Percentiles rank a stretch among this genome's conserved stretches.
Conservation (phyloP, 2,329 filamentous ascomycete species). For the Aaosphaeria pasadenensis region DNA sequence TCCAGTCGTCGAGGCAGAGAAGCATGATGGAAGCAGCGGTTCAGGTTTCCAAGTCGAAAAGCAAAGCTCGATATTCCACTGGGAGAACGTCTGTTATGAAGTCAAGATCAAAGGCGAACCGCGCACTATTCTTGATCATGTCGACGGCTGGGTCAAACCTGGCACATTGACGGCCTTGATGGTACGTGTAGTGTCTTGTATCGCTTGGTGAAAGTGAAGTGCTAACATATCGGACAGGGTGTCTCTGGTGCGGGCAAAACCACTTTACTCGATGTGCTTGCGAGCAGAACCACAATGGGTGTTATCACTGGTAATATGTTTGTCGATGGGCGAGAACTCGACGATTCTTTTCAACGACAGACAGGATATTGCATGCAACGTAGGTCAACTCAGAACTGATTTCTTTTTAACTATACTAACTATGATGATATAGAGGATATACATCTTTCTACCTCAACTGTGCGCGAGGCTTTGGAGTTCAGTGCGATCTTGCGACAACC, state of each 20-base stretch:
- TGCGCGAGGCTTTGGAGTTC: constrained; percentile 66
- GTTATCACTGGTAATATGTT: constrained; percentile 25
- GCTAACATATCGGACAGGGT: constrained; percentile 39
- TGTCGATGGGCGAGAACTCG: constrained; percentile 43
- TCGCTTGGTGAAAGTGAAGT: background rate
- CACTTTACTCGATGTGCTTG: constrained; percentile 49
- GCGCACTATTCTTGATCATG: constrained; percentile 50
- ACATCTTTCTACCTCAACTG: constrained; percentile 74
- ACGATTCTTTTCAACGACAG: constrained; percentile 79
- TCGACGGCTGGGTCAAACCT: constrained; percentile 54
- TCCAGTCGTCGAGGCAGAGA: constrained; percentile 24
- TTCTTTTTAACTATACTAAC: too few species aligned
- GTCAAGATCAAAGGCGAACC: constrained; percentile 37
- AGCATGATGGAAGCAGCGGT: constrained; percentile 21
- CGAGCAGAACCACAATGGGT: constrained; percentile 58
- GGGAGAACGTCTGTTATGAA: constrained; percentile 24
- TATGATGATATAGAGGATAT: constrained; percentile 60
- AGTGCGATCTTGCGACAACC: constrained; percentile 58
- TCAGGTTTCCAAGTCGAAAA: constrained; percentile 26
- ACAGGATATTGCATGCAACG: constrained; percentile 79
- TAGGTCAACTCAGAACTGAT: too few species aligned
- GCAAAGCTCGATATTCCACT: constrained; percentile 38
- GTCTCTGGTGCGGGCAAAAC: constrained; percentile 45
- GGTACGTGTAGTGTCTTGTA: constrained; percentile 28
- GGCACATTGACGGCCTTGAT: constrained; percentile 44